Evolutionary conservation across 2,329 filamentous ascomycete species (phyloP).

Genomic region (Tolypocladium ophioglossoides): DNA sequence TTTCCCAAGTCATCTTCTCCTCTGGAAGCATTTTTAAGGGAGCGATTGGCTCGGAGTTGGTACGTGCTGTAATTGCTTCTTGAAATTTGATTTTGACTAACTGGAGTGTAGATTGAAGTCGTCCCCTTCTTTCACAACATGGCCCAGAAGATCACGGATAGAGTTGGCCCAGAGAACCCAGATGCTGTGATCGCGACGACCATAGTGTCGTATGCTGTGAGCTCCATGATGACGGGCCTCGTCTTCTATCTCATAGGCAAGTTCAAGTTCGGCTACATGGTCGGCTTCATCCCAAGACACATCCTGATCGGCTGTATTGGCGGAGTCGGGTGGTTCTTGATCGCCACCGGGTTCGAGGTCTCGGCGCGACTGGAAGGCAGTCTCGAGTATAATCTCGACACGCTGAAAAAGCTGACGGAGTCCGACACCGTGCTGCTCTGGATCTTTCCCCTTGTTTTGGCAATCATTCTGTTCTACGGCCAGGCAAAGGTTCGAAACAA

Average conservation of each 20-base stretch:
- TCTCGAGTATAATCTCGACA: constrained; percentile 69
- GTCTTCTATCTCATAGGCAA: constrained; percentile 88
- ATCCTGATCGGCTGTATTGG: constrained; percentile 97
- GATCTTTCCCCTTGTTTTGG: constrained; percentile 67
- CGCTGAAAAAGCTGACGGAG: constrained; percentile 62
- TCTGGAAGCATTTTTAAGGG: constrained; percentile 80
- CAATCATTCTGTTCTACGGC: constrained; percentile 63
- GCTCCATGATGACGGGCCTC: constrained; percentile 79
- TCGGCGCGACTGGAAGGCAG: constrained; percentile 80
- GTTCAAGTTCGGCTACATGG: constrained; percentile 80
- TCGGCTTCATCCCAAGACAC: constrained; percentile 93
- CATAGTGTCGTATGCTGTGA: constrained; percentile 81
- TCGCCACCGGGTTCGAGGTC: constrained; percentile 87
- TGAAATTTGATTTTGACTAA: too few relatives aligned
- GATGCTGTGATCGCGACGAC: constrained; percentile 89
- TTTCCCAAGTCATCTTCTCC: constrained; percentile 86
- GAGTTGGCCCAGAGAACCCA: constrained; percentile 69
- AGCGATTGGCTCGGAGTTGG: constrained; percentile 88
- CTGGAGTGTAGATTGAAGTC: constrained; percentile 63
- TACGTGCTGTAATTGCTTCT: constrained; percentile 22
- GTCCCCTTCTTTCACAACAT: constrained; percentile 99
- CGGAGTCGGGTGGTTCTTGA: constrained; percentile 89
- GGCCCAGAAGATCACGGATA: constrained; percentile 74
- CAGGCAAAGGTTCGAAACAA: constrained; percentile 71
- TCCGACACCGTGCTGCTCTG: constrained; percentile 71